phyloP scores from a whole-genome alignment of 139 green algal species.

The Chlorella ohadii region DNA sequence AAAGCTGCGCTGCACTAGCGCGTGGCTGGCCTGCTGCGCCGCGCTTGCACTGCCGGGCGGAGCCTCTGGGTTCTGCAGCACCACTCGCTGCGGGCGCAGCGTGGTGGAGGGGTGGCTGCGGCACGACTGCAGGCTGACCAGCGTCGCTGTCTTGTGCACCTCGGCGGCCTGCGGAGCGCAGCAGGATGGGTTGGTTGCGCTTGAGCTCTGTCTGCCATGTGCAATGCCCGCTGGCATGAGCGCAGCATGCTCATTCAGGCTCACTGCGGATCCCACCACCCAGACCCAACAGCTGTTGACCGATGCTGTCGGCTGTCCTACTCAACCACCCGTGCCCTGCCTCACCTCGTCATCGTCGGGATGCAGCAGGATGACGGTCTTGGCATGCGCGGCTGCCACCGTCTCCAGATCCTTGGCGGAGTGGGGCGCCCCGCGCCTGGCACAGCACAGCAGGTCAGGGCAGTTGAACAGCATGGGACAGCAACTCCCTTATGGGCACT shows the following conservation, averaged over 20 bases:
- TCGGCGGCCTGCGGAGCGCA: neutral
- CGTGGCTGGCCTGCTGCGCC: neutral
- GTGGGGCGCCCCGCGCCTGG: constrained; percentile 18
- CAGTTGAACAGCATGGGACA: no score
- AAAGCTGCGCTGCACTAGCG: constrained; percentile 10
- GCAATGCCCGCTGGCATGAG: no score
- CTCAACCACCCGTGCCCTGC: no score
- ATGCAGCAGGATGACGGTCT: constrained; percentile 38
- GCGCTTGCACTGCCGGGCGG: neutral
- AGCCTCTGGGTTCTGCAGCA: constrained; percentile 27
- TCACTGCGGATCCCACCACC: no score
- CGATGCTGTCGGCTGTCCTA: no score
- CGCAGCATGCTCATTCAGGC: no score
- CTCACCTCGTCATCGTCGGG: constrained; percentile 31
- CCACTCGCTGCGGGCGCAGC: constrained; percentile 17
- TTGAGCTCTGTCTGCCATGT: no score
- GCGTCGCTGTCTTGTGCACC: constrained; percentile 22
- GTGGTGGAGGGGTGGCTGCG: constrained; percentile 32
- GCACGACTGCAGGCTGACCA: constrained; percentile 28
- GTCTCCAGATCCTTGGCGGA: constrained; percentile 34
- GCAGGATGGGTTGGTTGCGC: no score
- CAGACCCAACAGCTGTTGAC: no score
- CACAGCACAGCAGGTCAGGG: no score
- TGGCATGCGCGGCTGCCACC: constrained; percentile 30
- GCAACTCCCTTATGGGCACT: no score